Conservation (phyloP, 768 basidiomycete genomes). For the Termitomyces sp. region DNA sequence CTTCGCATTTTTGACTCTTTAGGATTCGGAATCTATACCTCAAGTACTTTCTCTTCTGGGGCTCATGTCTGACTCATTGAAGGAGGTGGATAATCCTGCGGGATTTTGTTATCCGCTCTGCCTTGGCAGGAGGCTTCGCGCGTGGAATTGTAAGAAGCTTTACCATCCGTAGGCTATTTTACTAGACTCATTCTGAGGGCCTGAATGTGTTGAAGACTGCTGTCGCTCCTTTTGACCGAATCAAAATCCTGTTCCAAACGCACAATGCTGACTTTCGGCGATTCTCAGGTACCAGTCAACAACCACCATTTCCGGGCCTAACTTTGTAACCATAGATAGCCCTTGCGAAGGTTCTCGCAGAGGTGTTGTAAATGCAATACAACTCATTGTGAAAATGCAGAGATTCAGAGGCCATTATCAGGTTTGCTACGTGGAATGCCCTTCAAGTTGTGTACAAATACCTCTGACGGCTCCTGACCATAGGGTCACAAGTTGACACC, state of each 20-base stretch:
- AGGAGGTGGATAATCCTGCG: background rate
- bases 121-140: conserved; percentile 1
- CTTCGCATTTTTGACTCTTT: too few species aligned
- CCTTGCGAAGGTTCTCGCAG: background rate
- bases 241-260: conserved; percentile 5
- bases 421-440: background rate
- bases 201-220: conserved; percentile 1
- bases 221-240: conserved; percentile 5
- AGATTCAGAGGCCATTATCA: conserved; percentile 2
- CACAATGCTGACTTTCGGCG: conserved; percentile 1
- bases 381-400: background rate
- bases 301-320: background rate
- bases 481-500: conserved; percentile 1
- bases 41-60: background rate
- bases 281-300: conserved; percentile 1
- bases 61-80: background rate
- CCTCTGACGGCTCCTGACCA: background rate
- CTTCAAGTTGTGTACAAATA: background rate
- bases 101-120: background rate
- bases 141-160: background rate
- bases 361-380: background rate
- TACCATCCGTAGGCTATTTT: background rate
- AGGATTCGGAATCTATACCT: background rate
- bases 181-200: background rate
- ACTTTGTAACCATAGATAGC: background rate